A percentile compares a stretch with the other conserved stretches of the same genome.
Evolutionary conservation across 2,329 filamentous ascomycete species (phyloP).

Genomic region (Didymellaceae sp.): DNA sequence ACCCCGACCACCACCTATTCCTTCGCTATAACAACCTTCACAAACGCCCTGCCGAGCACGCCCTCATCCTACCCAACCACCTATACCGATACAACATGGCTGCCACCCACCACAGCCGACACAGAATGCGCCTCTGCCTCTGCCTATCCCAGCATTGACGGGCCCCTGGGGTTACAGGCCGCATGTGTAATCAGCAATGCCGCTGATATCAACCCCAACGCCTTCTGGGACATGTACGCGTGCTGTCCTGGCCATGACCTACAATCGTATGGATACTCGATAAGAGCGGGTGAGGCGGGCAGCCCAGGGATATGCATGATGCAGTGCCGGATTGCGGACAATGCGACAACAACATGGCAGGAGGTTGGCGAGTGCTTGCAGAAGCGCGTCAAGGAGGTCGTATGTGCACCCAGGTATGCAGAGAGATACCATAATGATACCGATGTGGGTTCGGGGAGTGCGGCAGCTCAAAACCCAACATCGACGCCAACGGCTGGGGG

Average conservation of each 20-base stretch:
- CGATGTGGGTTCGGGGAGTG: neutral
- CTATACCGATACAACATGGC: conserved; percentile 1
- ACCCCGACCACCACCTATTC: conserved; percentile 3
- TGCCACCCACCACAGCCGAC: neutral
- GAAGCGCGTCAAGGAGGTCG: conserved; percentile 23
- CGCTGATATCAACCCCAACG: conserved; percentile 26
- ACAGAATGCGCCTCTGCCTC: neutral
- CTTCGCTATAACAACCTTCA: neutral
- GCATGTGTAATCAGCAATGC: conserved; percentile 31
- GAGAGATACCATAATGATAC: neutral
- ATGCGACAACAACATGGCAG: conserved; percentile 15
- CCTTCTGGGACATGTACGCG: conserved; percentile 33
- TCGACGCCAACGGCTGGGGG: neutral
- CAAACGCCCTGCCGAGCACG: neutral
- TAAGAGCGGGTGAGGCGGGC: neutral
- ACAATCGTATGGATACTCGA: conserved; percentile 12
- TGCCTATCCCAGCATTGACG: conserved; percentile 1
- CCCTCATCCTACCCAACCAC: neutral
- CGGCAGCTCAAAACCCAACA: too few relatives aligned
- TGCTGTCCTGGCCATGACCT: conserved; percentile 24
- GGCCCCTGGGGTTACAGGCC: neutral
- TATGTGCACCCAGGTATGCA: conserved; percentile 19
- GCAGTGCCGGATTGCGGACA: conserved; percentile 14
- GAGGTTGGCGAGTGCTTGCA: conserved; percentile 30
- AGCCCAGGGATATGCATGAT: conserved; percentile 11